Conservation (phyloP, 495 filamentous ascomycete genomes). For the Aspergillus affinis region DNA sequence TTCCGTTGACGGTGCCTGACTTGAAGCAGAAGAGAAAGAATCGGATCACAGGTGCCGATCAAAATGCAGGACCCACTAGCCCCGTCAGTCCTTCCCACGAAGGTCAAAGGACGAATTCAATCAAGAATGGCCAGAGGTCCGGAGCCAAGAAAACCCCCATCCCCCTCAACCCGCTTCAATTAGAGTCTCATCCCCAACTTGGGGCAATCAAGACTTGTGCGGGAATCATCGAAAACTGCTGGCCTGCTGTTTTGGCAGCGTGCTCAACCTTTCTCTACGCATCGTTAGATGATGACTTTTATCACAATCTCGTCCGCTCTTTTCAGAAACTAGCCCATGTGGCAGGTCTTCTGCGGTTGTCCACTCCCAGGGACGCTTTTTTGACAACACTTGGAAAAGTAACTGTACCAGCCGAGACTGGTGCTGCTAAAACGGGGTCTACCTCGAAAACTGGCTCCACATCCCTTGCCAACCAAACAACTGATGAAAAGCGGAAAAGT, state of each 20-base stretch:
- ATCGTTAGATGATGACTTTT: constrained; percentile 89
- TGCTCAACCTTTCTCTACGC: constrained; percentile 95
- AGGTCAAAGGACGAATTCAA: constrained; percentile 35
- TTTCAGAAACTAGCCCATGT: constrained; percentile 97
- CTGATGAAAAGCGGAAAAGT: constrained; percentile 44
- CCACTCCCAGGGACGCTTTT: constrained; percentile 89
- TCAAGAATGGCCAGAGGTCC: constrained; percentile 31
- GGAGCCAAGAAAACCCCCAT: constrained; percentile 59
- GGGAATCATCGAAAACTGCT: constrained; percentile 83
- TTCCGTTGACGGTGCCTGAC: constrained; percentile 79
- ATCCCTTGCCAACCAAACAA: constrained; percentile 21
- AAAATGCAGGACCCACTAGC: constrained; percentile 37
- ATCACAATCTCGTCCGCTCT: constrained; percentile 85
- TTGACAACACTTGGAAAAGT: constrained; percentile 91
- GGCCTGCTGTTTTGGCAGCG: constrained; percentile 91
- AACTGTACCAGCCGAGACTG: constrained; percentile 75
- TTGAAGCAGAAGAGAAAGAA: constrained; percentile 54
- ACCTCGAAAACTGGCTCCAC: constrained; percentile 36
- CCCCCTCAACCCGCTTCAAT: constrained; percentile 74
- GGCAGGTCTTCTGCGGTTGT: constrained; percentile 78
- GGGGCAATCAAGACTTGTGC: constrained; percentile 72
- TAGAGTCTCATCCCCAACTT: constrained; percentile 69
- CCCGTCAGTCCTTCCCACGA: constrained; percentile 42
- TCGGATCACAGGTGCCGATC: constrained; percentile 33
- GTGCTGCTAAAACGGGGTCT: constrained; percentile 40